Base-by-base conservation (phyloP, 2,329 filamentous ascomycete species). In the Epichloe elymi region DNA sequence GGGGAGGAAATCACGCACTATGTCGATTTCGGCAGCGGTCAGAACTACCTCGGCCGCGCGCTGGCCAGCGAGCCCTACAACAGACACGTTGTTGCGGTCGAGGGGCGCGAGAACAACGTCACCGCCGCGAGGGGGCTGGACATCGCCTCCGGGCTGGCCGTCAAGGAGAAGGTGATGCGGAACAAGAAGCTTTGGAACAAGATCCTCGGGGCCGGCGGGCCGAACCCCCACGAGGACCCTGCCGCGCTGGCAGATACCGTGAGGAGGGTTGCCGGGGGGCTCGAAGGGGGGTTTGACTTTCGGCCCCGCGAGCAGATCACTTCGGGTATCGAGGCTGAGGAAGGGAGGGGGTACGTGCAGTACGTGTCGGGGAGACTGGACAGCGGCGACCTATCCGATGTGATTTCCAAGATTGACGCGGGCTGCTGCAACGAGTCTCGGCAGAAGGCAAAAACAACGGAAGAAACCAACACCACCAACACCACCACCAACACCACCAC, bases 1-100 rank as follows among this genome's bases (percentile, higher is more conserved):
- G 70, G 73, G 0, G 67, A 73, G 46, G 68, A 74, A 14, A 82
- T 96, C 54, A 87, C 88, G 0, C 90, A 97, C 69, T 82, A 95
- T 53, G 84, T 97, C 46, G 93, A 98, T 68, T 95, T 97, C 66
- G 93, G 93, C 30, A 95, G 89, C 49, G 93, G 93, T 0, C 91
- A 97, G 65, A 97, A 96, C 63, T 98, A 98, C 62, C 80, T 98
- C 3, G 91, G 93, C 1, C 79, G 93, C 44, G 86, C 88, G 1
- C 73, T 98, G 52, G 91, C 91, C 14, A 88, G 85, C 55, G 75
- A 83, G 50, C 89, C 90, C 0, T 95, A 95, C 69, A 87, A 90
- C 61, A 82, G 83, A 60, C 81, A 89, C 57, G 85, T 97, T 42
- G 82, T 97, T 50, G 93, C 91, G 1, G 88, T 98, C 36, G 93